A percentile compares a stretch with the other conserved stretches of the same genome.
Evolutionary conservation across 1,284 basidiomycete genomes (phyloP).

Genomic region (Ustilago bromivora): DNA sequence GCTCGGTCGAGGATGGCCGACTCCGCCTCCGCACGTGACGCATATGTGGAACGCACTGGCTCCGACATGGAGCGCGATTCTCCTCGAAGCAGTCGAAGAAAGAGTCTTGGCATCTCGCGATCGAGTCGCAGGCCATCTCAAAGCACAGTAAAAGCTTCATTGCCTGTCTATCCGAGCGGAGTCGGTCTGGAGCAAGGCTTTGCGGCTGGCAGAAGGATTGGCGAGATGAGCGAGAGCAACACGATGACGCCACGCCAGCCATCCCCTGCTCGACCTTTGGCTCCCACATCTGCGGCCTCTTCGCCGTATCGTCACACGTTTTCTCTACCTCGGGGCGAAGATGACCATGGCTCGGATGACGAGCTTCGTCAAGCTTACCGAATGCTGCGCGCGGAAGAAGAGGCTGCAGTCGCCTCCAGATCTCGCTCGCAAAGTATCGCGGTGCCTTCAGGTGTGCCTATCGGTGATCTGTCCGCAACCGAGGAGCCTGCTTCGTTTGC

Average conservation of each 20-base stretch:
- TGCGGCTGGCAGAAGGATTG: conserved; percentile 9
- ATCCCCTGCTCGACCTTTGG: not conserved
- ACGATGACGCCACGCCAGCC: conserved; percentile 5
- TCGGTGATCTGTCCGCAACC: not conserved
- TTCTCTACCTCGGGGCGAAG: conserved; percentile 3
- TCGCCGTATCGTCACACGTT: conserved; percentile 8
- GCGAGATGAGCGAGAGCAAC: conserved; percentile 10
- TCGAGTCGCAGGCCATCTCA: conserved; percentile 16
- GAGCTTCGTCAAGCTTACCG: conserved; percentile 40
- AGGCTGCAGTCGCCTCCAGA: not conserved
- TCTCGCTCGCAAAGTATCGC: not conserved
- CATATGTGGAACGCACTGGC: not conserved
- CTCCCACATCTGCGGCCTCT: not conserved
- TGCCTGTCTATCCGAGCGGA: not conserved
- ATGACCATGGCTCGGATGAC: conserved; percentile 35
- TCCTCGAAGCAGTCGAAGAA: conserved; percentile 12
- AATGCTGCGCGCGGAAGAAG: conserved; percentile 27
- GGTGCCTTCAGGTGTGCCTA: conserved; percentile 5
- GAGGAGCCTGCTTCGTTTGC: not conserved
- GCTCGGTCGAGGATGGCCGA: conserved; percentile 12
- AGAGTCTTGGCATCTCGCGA: conserved; percentile 25
- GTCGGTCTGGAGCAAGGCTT: not conserved
- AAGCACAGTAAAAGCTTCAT: not conserved
- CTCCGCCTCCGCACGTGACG: not conserved
- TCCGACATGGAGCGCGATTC: conserved; percentile 1